Evolutionary conservation across 805 yeast genomes (phyloP), one percentile per base, ranked within the genome.

Genomic region (Ogataea ganodermae): DNA sequence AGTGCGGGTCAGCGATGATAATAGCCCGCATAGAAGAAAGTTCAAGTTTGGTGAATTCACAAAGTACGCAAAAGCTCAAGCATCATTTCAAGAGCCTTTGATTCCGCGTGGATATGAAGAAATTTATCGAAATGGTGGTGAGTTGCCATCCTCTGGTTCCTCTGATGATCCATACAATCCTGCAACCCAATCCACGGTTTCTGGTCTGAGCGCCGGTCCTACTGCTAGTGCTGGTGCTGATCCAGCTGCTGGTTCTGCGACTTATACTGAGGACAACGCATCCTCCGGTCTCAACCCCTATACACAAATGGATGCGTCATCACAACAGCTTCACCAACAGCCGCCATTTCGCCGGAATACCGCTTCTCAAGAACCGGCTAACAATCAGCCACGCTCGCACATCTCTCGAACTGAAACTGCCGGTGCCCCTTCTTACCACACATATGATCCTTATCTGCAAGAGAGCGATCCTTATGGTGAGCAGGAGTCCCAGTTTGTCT

Each of bases 31-130:
- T 31, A 67, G 60, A 35, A 63, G 70, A 49, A 68, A 69, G 51
- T 69, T 71, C 52, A 69, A 72, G 50, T 72, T 79, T 61, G 68
- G 72, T 24, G 81, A 81, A 4, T 79, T 78, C 52, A 68, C 73
- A 1, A 68, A 70, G 21, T 74, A 66, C 58, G 78, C 82, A 5
- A 68, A 68, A 47, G 76, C 74, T 20, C 67, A 65, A 42, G 59
- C 63, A 1, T 40, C 43, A 12, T 55, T 45, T 14, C 45, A 46
- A 8, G 49, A 48, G 3, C 52, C 57, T 3, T 33, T 63, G n/a
- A 53, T 44, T 32, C 68, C 68, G 5, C 55, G 59, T 17, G 56
- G 52, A 14, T 50, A 46, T 30, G 49, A 48, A 16, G 52, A 52
- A 17, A 50, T 46, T 23, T 36, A 31, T 16, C 42, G 42, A 4